Conservation (phyloP, 106 monocot species). For the Amphibolis antarctica region DNA sequence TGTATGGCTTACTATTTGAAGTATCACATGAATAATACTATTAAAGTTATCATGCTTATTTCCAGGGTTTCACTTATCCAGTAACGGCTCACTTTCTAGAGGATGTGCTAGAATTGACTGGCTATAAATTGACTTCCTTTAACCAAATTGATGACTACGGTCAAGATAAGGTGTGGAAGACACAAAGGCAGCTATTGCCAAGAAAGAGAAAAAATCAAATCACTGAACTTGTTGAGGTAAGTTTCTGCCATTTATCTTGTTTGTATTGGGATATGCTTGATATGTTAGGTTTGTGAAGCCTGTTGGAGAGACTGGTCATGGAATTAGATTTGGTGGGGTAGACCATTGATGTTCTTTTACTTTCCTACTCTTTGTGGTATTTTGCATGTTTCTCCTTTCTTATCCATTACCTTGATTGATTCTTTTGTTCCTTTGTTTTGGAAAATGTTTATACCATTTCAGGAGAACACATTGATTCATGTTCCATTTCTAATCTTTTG, state of each 20-base stretch:
- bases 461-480: not conserved
- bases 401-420: too few species aligned
- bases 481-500: slow-evolving; percentile 12
- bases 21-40: not conserved
- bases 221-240: slow-evolving; percentile 86
- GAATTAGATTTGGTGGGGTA: too few species aligned
- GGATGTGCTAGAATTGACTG: slow-evolving; percentile 87
- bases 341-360: too few species aligned
- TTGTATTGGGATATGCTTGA: too few species aligned
- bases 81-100: slow-evolving; percentile 82
- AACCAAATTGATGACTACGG: slow-evolving; percentile 99
- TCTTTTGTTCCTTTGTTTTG: too few species aligned
- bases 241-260: not conserved
- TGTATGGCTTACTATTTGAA: not conserved
- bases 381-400: too few species aligned
- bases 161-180: slow-evolving; percentile 99
- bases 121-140: slow-evolving; percentile 81
- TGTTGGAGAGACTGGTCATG: too few species aligned
- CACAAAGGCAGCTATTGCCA: slow-evolving; percentile 77
- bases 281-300: too few species aligned
- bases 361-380: too few species aligned
- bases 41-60: not conserved
- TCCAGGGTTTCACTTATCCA: slow-evolving; percentile 92
- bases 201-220: slow-evolving; percentile 94
- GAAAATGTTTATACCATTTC: not conserved